Percentiles rank a stretch among this genome's conserved stretches.
phyloP scores from a whole-genome alignment of 495 filamentous ascomycete genomes.

The Tetracladium setigerum region DNA sequence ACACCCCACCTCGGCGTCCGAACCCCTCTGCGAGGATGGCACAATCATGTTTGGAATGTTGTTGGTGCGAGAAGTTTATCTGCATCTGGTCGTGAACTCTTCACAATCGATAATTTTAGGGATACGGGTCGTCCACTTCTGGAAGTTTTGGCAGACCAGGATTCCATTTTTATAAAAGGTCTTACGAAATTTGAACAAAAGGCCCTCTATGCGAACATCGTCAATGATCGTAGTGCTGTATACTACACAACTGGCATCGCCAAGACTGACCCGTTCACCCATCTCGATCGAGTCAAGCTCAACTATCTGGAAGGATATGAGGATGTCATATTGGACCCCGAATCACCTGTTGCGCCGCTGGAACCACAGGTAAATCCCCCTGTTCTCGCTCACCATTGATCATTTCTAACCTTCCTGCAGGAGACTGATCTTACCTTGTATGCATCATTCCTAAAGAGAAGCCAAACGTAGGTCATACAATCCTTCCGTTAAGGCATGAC shows the following conservation, averaged over 20 bases:
- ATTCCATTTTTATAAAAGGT: conserved; percentile 79
- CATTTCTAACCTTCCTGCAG: not conserved
- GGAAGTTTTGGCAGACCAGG: conserved; percentile 71
- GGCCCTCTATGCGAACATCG: conserved; percentile 72
- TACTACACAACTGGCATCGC: conserved; percentile 79
- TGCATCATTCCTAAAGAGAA: conserved; percentile 12
- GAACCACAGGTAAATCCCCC: too few relatives aligned
- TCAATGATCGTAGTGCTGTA: conserved; percentile 72
- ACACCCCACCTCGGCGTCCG: conserved; percentile 84
- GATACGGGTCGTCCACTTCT: conserved; percentile 74
- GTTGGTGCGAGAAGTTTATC: conserved; percentile 71
- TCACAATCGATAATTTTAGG: conserved; percentile 77
- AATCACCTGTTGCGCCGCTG: conserved; percentile 47
- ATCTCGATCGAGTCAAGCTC: conserved; percentile 54
- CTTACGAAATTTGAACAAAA: conserved; percentile 66
- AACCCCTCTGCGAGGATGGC: conserved; percentile 56
- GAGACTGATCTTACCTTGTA: conserved; percentile 7
- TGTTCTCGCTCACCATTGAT: conserved; percentile 22
- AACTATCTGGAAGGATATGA: conserved; percentile 71
- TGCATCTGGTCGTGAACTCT: conserved; percentile 78
- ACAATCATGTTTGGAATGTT: conserved; percentile 67
- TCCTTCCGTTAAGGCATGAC: too few relatives aligned
- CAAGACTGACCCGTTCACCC: conserved; percentile 64
- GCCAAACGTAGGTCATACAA: too few relatives aligned
- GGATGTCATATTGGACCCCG: conserved; percentile 65